phyloP scores from a whole-genome alignment of 768 basidiomycete species.

The Mycena pura region DNA sequence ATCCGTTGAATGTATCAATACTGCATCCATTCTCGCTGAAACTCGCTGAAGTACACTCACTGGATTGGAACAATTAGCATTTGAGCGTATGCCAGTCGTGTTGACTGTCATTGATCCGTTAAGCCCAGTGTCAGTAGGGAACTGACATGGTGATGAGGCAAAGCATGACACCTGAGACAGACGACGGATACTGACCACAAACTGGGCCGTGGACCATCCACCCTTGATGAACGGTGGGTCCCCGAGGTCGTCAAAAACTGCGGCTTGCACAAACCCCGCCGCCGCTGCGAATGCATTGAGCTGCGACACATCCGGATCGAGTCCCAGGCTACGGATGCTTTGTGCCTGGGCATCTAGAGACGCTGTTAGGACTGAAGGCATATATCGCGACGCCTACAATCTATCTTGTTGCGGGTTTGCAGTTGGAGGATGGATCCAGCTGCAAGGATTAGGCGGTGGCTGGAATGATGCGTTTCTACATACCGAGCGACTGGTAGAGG shows the following conservation, averaged over 20 bases:
- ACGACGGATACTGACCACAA: conserved; percentile 15
- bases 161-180: not conserved
- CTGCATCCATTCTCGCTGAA: conserved; percentile 19
- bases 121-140: conserved; percentile 36
- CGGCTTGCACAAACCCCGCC: conserved; percentile 49
- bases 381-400: not conserved
- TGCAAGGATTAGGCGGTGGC: no score
- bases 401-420: conserved; percentile 30
- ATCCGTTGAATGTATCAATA: conserved; percentile 7
- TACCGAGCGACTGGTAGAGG: conserved; percentile 65
- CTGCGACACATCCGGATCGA: conserved; percentile 49
- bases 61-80: conserved; percentile 40
- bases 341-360: conserved; percentile 46
- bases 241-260: conserved; percentile 37
- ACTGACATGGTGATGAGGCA: conserved; percentile 28
- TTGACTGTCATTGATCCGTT: conserved; percentile 50
- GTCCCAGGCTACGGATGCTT: conserved; percentile 50
- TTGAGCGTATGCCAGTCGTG: conserved; percentile 44
- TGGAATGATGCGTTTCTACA: no score
- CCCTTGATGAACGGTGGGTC: conserved; percentile 51
- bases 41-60: conserved; percentile 1
- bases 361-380: not conserved
- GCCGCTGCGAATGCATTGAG: conserved; percentile 65
- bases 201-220: conserved; percentile 49
- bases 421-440: conserved; percentile 53